Conservation (phyloP, 768 basidiomycete species). For the Dioszegia hungarica region DNA sequence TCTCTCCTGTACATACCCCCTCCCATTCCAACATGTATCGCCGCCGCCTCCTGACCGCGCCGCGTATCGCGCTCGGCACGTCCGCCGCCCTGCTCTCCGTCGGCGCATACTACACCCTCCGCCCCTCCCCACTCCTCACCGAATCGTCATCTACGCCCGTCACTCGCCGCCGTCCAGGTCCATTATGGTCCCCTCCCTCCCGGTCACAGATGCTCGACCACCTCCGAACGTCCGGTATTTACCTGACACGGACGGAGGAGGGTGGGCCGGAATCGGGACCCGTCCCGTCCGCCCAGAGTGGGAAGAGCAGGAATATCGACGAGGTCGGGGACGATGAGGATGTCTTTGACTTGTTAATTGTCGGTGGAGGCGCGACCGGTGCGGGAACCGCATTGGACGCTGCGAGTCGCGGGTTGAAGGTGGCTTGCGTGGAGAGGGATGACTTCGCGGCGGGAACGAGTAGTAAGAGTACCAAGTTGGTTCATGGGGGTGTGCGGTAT, state of each 20-base stretch:
- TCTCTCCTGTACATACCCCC: background rate
- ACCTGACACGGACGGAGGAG: conserved; percentile 21
- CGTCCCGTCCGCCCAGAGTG: conserved; percentile 16
- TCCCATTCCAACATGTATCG: conserved; percentile 10
- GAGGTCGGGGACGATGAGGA: conserved; percentile 53
- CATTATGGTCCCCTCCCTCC: conserved; percentile 50
- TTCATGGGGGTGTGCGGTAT: conserved; percentile 96
- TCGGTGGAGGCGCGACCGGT: conserved; percentile 94
- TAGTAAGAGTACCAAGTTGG: conserved; percentile 95
- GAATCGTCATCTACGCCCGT: conserved; percentile 25
- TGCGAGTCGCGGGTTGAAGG: conserved; percentile 80
- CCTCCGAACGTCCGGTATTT: conserved; percentile 43
- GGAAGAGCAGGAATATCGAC: background rate
- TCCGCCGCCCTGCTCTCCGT: conserved; percentile 3
- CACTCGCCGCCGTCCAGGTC: conserved; percentile 46
- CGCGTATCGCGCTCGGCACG: conserved; percentile 5
- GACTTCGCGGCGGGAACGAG: conserved; percentile 92
- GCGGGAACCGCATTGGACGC: conserved; percentile 96
- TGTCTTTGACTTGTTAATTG: conserved; percentile 69
- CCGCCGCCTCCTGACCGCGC: conserved; percentile 6
- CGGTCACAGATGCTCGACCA: conserved; percentile 49
- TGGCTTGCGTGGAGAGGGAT: conserved; percentile 86
- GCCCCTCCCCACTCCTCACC: conserved; percentile 1
- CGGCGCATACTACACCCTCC: conserved; percentile 10
- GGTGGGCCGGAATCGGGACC: conserved; percentile 37